Evolutionary conservation across 495 filamentous ascomycete genomes (phyloP).

Genomic region (Penicillium roqueforti): DNA sequence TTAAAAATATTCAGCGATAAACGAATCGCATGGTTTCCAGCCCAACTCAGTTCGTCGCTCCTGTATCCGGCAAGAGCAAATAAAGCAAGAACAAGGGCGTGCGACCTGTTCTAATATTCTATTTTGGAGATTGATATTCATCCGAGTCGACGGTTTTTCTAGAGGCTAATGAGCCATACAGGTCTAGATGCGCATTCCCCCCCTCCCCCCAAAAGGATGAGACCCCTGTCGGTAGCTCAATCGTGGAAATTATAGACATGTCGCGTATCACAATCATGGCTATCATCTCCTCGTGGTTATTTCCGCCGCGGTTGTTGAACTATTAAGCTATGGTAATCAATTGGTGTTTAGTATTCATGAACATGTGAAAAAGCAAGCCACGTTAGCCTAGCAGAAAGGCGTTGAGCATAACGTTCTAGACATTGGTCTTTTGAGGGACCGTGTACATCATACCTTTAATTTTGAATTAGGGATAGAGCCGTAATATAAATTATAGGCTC

Average conservation of each 20-base stretch:
- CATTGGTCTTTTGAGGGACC: background rate
- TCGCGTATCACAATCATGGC: background rate
- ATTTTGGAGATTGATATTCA: background rate
- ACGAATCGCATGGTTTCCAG: conserved; percentile 2
- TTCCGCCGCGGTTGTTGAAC: background rate
- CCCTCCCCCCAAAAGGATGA: conserved; percentile 1
- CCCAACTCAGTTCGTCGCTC: background rate
- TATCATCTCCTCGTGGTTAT: background rate
- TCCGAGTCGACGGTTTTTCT: background rate
- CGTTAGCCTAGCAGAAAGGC: background rate
- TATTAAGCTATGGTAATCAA: background rate
- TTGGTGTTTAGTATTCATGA: background rate
- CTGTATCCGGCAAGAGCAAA: background rate
- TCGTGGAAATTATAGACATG: conserved; percentile 5
- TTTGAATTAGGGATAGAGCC: background rate
- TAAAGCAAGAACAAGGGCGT: background rate
- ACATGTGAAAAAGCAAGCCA: background rate
- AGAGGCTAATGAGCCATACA: background rate
- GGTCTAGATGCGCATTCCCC: background rate
- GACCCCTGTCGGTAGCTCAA: conserved; percentile 7
- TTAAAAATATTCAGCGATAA: background rate
- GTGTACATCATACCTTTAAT: background rate
- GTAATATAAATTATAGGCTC: background rate
- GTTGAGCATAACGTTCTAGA: background rate
- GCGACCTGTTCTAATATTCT: background rate